Percentiles rank a stretch among this genome's conserved stretches.
These are phyloP conservation scores for Xylariaceae sp. DNA, from an alignment of 2,329 filamentous ascomycete species.

Conservation along the genomic window DNA sequence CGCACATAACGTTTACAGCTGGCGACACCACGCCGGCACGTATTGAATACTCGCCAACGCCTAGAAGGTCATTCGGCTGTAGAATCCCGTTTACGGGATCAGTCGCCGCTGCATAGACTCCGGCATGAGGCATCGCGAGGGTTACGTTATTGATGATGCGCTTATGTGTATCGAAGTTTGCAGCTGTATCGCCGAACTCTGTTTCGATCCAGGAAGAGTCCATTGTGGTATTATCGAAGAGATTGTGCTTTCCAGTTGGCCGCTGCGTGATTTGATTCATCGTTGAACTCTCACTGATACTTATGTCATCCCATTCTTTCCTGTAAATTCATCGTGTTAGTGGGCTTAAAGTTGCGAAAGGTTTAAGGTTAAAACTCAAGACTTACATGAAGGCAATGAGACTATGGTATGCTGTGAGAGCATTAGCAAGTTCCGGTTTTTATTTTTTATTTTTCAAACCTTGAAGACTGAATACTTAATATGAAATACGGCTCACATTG, in stretches of 20 bases:
- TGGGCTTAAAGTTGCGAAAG: neutral
- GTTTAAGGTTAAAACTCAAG: neutral
- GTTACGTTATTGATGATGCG: slow-evolving; percentile 77
- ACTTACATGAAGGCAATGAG: slow-evolving; percentile 63
- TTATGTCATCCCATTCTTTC: slow-evolving; percentile 58
- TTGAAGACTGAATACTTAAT: neutral
- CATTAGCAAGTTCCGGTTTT: slow-evolving; percentile 12
- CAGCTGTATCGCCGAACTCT: slow-evolving; percentile 56
- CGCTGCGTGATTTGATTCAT: slow-evolving; percentile 52
- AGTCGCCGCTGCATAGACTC: slow-evolving; percentile 67
- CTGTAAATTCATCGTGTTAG: slow-evolving; percentile 38
- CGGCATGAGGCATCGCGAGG: slow-evolving; percentile 76
- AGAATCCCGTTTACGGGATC: slow-evolving; percentile 68
- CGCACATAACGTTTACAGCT: slow-evolving; percentile 74
- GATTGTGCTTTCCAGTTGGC: slow-evolving; percentile 64
- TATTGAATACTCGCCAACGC: slow-evolving; percentile 72
- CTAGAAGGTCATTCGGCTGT: slow-evolving; percentile 69
- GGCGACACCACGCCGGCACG: slow-evolving; percentile 73
- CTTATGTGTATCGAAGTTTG: slow-evolving; percentile 53
- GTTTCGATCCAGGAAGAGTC: slow-evolving; percentile 71
- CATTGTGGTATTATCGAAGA: slow-evolving; percentile 77
- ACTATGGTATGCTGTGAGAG: slow-evolving; percentile 64
- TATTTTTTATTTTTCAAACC: neutral
- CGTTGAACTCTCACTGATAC: slow-evolving; percentile 50
- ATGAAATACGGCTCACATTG: too few relatives aligned